Evolutionary conservation across 2,329 filamentous ascomycete species (phyloP).

Genomic region (Aphanoascus verrucosus): DNA sequence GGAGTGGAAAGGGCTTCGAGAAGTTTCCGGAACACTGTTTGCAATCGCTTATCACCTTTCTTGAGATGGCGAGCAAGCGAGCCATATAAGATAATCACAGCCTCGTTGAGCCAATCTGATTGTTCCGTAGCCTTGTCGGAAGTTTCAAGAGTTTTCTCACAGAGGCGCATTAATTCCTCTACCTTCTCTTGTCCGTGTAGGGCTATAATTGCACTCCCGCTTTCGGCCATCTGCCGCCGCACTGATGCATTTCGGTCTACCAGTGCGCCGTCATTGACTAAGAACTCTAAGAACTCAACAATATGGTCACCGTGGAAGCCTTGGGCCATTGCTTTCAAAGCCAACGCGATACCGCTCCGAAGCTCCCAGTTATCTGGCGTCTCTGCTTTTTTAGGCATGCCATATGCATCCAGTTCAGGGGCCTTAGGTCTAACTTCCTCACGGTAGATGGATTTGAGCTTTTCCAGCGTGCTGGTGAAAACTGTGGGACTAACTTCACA

Average conservation of each 20-base stretch:
- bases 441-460: constrained; percentile 60
- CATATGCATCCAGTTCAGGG: constrained; percentile 80
- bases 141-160: constrained; percentile 76
- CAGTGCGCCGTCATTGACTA: constrained; percentile 79
- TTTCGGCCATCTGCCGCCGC: constrained; percentile 81
- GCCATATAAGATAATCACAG: constrained; percentile 94
- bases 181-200: constrained; percentile 70
- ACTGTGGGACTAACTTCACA: constrained; percentile 50
- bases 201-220: constrained; percentile 70
- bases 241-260: constrained; percentile 69
- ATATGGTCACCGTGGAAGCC: constrained; percentile 59
- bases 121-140: constrained; percentile 71
- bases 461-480: constrained; percentile 52
- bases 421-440: constrained; percentile 72
- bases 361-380: constrained; percentile 82
- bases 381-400: constrained; percentile 86
- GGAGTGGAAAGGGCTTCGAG: constrained; percentile 83
- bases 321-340: constrained; percentile 70
- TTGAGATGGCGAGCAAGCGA: constrained; percentile 81
- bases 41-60: constrained; percentile 74
- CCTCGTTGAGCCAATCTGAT: constrained; percentile 86
- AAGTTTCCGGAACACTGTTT: constrained; percentile 75
- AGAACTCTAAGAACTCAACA: constrained; percentile 68
- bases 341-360: constrained; percentile 76
- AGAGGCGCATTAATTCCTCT: constrained; percentile 82